Evolutionary conservation across 768 basidiomycete genomes (phyloP).

Genomic region (Podaxis mareebaensis): DNA sequence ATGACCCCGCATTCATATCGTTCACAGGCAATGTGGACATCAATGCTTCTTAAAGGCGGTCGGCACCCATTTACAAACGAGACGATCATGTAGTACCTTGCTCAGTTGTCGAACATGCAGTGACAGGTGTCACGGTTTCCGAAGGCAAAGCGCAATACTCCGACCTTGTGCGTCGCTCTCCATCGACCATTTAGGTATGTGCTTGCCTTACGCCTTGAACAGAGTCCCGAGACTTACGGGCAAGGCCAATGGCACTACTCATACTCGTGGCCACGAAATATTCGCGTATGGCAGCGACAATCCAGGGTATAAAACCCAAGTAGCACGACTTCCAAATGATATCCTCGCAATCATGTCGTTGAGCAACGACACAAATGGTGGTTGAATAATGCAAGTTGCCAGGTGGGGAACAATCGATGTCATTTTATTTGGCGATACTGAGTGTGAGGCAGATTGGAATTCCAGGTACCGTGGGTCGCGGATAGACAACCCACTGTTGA

Average conservation of each 20-base stretch:
- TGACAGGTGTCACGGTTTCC: conserved; percentile 34
- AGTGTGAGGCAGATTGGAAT: conserved; percentile 36
- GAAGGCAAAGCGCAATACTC: conserved; percentile 31
- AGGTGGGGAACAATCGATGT: conserved; percentile 41
- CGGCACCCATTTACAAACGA: conserved; percentile 31
- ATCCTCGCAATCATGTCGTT: conserved; percentile 40
- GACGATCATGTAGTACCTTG: conserved; percentile 31
- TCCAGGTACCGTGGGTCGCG: conserved; percentile 25
- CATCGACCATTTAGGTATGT: background rate
- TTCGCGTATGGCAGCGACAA: conserved; percentile 44
- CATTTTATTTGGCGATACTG: conserved; percentile 22
- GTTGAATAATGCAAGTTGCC: conserved; percentile 33
- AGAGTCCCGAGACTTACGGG: conserved; percentile 42
- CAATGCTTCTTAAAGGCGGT: conserved; percentile 38
- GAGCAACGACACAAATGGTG: conserved; percentile 41
- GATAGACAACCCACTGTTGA: background rate
- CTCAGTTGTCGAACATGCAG: conserved; percentile 35
- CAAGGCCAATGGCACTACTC: conserved; percentile 38
- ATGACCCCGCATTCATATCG: too few relatives aligned
- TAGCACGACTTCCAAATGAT: conserved; percentile 36
- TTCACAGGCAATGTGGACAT: conserved; percentile 33
- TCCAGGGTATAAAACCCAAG: too few relatives aligned
- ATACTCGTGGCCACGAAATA: conserved; percentile 38
- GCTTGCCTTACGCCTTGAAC: background rate
- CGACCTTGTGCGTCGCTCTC: conserved; percentile 37